Percentiles rank a stretch among this genome's conserved stretches.
Conservation (phyloP, 1,284 basidiomycete genomes). For the Taiwanofungus camphoratus region DNA sequence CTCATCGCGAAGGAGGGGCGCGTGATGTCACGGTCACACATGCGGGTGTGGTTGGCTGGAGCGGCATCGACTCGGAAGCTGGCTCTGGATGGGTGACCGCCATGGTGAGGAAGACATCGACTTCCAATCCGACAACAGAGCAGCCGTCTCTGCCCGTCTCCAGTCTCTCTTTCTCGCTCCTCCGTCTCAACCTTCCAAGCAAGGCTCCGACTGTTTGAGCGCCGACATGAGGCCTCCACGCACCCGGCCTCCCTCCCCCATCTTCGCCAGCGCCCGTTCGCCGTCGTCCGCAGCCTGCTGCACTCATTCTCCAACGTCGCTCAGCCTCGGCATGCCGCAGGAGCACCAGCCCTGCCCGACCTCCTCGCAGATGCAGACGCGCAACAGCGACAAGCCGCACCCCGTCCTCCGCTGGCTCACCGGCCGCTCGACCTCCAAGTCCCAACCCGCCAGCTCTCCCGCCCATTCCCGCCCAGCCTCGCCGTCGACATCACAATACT, state of each 20-base stretch:
- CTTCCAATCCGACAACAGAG: not conserved
- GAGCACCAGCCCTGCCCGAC: conserved; percentile 8
- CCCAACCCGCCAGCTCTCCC: conserved; percentile 19
- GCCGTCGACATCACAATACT: conserved; percentile 18
- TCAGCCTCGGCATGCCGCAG: conserved; percentile 12
- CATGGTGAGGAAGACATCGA: not conserved
- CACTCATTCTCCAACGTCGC: conserved; percentile 7
- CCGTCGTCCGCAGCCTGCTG: conserved; percentile 7
- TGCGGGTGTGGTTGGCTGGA: not conserved
- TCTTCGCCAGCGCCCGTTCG: conserved; percentile 1
- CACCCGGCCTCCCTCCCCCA: conserved; percentile 5
- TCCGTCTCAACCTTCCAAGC: not conserved
- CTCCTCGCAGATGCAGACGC: conserved; percentile 10
- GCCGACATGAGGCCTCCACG: conserved; percentile 18
- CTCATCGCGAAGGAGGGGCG: conserved; percentile 11
- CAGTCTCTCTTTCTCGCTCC: not conserved
- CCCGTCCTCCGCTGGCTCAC: conserved; percentile 50
- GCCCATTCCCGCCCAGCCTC: conserved; percentile 22
- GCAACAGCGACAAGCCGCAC: conserved; percentile 5
- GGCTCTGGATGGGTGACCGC: not conserved
- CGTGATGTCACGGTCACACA: not conserved
- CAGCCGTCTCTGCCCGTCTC: not conserved
- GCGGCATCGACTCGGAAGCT: not conserved
- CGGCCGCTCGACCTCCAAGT: conserved; percentile 19
- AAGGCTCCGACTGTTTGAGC: not conserved